phyloP scores from a whole-genome alignment of 1,284 basidiomycete genomes.

The Pseudozyma tsukubaensis region DNA sequence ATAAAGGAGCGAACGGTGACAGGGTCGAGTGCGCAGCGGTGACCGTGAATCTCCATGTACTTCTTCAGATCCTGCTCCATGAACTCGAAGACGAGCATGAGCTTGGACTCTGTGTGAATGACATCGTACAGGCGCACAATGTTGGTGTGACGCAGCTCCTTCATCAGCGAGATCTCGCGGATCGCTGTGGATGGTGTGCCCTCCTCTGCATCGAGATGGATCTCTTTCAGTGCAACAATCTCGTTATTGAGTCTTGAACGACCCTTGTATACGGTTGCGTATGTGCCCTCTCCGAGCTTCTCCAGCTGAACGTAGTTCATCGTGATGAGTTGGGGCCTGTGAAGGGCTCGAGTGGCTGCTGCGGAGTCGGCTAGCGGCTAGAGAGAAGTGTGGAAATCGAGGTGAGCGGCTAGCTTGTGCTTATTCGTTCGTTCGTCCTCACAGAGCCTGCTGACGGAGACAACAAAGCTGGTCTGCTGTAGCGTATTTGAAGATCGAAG shows the following conservation, averaged over 20 bases:
- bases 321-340: not conserved
- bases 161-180: conserved; percentile 95
- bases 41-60: conserved; percentile 98
- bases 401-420: no score
- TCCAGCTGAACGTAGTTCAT: conserved; percentile 69
- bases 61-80: conserved; percentile 99
- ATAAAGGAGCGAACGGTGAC: conserved; percentile 94
- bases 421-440: no score
- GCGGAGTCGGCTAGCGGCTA: not conserved
- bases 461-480: no score
- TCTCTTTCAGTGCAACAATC: conserved; percentile 79
- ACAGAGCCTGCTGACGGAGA: no score
- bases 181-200: conserved; percentile 94
- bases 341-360: not conserved
- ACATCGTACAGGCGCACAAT: conserved; percentile 97
- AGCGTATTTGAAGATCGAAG: no score
- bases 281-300: conserved; percentile 68
- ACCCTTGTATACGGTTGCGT: conserved; percentile 68
- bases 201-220: conserved; percentile 94
- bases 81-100: conserved; percentile 98
- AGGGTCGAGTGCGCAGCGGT: conserved; percentile 92
- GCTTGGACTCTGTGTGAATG: conserved; percentile 92
- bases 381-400: not conserved
- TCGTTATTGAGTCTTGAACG: conserved; percentile 66
- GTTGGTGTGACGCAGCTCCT: conserved; percentile 93